Percentiles rank a stretch among this genome's conserved stretches.
phyloP scores from a whole-genome alignment of 2,329 filamentous ascomycete genomes.

The Talaromyces sp. region DNA sequence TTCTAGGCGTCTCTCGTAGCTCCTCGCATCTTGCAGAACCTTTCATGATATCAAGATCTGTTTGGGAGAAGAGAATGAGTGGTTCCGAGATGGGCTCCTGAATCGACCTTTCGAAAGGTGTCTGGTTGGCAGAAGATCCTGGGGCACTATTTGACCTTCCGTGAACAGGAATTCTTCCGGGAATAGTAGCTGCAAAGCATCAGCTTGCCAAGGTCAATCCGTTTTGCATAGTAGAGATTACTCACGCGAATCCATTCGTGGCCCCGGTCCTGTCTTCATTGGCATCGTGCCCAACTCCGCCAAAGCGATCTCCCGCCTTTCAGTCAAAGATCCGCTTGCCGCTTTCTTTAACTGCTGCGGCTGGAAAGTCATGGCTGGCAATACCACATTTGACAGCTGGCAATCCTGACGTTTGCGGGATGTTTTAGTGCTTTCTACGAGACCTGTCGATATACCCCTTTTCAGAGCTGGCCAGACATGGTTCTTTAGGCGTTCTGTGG shows the following conservation, averaged over 20 bases:
- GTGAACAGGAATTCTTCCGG: slow-evolving; percentile 26
- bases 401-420: slow-evolving; percentile 7
- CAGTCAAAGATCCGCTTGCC: slow-evolving; percentile 18
- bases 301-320: slow-evolving; percentile 23
- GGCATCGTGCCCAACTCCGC: slow-evolving; percentile 20
- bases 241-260: slow-evolving; percentile 28
- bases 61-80: slow-evolving; percentile 14
- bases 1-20: neutral
- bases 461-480: slow-evolving; percentile 26
- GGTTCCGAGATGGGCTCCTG: slow-evolving; percentile 19
- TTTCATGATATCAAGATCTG: neutral
- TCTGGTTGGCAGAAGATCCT: slow-evolving; percentile 17
- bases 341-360: slow-evolving; percentile 17
- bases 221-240: neutral
- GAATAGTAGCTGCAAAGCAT: slow-evolving; percentile 27
- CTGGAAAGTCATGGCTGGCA: slow-evolving; percentile 1
- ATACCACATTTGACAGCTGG: neutral
- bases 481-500: slow-evolving; percentile 20
- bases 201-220: neutral
- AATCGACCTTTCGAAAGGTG: slow-evolving; percentile 14
- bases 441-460: slow-evolving; percentile 20
- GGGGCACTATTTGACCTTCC: slow-evolving; percentile 28
- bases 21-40: neutral
- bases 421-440: slow-evolving; percentile 12
- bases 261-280: slow-evolving; percentile 22